Conservation (phyloP, 176 grass and related monocot species). For the Aegilops umbellulata region DNA sequence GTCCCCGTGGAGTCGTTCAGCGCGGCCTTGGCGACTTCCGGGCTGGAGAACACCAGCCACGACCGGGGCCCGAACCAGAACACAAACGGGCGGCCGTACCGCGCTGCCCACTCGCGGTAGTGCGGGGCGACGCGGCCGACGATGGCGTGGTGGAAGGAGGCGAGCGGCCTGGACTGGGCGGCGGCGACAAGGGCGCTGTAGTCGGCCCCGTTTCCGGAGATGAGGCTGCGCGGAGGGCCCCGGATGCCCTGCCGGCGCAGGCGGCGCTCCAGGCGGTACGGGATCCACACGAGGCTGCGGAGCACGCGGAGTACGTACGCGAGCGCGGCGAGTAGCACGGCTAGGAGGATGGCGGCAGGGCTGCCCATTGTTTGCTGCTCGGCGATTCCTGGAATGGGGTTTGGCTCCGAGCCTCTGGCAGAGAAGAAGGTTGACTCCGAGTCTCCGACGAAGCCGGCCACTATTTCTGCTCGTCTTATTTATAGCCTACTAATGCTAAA, state of each 20-base stretch:
- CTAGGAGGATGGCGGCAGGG: background rate
- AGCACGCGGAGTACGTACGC: slow-evolving; percentile 32
- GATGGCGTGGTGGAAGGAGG: slow-evolving; percentile 53
- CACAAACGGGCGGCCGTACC: slow-evolving; percentile 54
- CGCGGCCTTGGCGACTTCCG: slow-evolving; percentile 42
- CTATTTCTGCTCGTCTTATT: background rate
- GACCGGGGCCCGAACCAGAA: slow-evolving; percentile 65
- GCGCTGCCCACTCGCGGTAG: slow-evolving; percentile 50
- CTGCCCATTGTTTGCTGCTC: slow-evolving; percentile 9
- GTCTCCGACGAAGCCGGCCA: background rate
- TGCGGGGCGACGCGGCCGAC: slow-evolving; percentile 54
- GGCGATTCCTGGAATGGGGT: background rate
- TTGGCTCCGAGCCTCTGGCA: too few species aligned
- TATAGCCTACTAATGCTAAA: too few species aligned
- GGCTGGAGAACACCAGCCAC: slow-evolving; percentile 56
- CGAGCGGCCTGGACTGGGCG: slow-evolving; percentile 41
- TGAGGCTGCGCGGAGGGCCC: slow-evolving; percentile 41
- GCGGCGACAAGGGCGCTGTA: slow-evolving; percentile 28
- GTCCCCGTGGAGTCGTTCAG: slow-evolving; percentile 51
- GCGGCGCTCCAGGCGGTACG: slow-evolving; percentile 34
- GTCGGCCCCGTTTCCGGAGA: slow-evolving; percentile 54
- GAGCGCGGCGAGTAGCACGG: slow-evolving; percentile 11
- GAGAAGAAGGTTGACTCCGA: background rate
- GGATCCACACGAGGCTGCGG: slow-evolving; percentile 53
- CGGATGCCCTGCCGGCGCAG: slow-evolving; percentile 49